A percentile compares a stretch with the other conserved stretches of the same genome.
phyloP scores from a whole-genome alignment of 345 rosid species.

The Gossypium rotundifolium region DNA sequence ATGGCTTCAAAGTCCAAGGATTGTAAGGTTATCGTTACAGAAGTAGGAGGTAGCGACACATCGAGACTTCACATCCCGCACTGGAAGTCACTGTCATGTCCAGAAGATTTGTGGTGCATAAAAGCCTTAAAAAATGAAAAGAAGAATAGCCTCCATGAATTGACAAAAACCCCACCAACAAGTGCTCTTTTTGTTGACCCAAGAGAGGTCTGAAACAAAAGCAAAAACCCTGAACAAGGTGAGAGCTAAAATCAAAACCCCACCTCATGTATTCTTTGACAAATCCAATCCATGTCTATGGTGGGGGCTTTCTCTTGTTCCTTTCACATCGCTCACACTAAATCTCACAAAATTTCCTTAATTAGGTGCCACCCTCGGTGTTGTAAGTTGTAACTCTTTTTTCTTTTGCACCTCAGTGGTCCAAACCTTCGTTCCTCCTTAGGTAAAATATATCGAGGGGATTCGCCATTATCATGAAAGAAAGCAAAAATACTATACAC shows the following conservation, averaged over 20 bases:
- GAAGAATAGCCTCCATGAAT: conserved; percentile 19
- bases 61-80: conserved; percentile 49
- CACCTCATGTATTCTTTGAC: conserved; percentile 23
- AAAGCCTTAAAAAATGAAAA: conserved; percentile 46
- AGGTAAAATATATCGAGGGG: not conserved
- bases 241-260: conserved; percentile 3
- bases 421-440: conserved; percentile 13
- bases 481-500: not conserved
- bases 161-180: conserved; percentile 27
- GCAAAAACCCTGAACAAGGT: not conserved
- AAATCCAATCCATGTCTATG: conserved; percentile 18
- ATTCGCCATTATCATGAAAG: not conserved
- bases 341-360: conserved; percentile 53
- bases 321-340: conserved; percentile 34
- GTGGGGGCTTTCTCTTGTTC: conserved; percentile 38
- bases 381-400: conserved; percentile 18
- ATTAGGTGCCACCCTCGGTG: conserved; percentile 55
- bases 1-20: conserved; percentile 47
- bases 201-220: conserved; percentile 54
- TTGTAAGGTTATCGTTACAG: conserved; percentile 60
- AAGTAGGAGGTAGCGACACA: conserved; percentile 41
- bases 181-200: conserved; percentile 76
- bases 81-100: conserved; percentile 71
- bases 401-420: conserved; percentile 21
- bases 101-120: conserved; percentile 82